Evolutionary conservation across 352 stramenopile genomes (phyloP), one percentile per base, ranked within the genome.

Genomic region (Pythium aquatile): DNA sequence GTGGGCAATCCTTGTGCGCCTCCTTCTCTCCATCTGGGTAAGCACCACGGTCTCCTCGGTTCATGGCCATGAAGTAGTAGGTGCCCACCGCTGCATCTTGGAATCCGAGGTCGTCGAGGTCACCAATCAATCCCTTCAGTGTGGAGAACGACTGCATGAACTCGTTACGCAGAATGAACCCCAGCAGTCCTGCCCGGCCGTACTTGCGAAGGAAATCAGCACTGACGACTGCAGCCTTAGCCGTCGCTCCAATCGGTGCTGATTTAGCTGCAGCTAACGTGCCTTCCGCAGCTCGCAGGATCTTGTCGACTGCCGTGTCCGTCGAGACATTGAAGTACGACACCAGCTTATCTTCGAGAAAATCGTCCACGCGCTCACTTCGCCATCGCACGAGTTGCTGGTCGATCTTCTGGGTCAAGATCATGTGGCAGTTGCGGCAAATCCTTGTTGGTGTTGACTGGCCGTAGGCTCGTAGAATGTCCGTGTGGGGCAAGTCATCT

Each of bases 1-100:
- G 67, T 4, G 76, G 40, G 55, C 83, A 93, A 4, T 71, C 78
- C 20, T 63, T 62, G 65, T 96, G 85, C 14, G 73, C 73, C 42
- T 85, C 73, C 17, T 77, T 78, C 46, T 96, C 87, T 5, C 70
- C 65, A 33, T 88, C 77, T 7, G 87, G 87, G 49, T 85, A 76
- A 30, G 81, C 78, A n/a, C 87, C 87, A 20, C 87, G 83, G 20
- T 90, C 79, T 1, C 87, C 87, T 47, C 87, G 83, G 49, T 94
- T 94, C 80, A 91, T 93, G 5, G 87, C 87, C 87, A 96, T 96
- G 47, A 94, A 94, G 55, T 96, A 96, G 48, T 93, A 96, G 16
- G 84, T 90, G 2, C 87, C 87, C 58, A 96, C 81, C 1, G 87
- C 84, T 48, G 85, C 85, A 73, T 96, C 87, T 70, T 96, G 87